phyloP scores from a whole-genome alignment of 1,139 yeast species.

The Blastobotrys buckinghamii region DNA sequence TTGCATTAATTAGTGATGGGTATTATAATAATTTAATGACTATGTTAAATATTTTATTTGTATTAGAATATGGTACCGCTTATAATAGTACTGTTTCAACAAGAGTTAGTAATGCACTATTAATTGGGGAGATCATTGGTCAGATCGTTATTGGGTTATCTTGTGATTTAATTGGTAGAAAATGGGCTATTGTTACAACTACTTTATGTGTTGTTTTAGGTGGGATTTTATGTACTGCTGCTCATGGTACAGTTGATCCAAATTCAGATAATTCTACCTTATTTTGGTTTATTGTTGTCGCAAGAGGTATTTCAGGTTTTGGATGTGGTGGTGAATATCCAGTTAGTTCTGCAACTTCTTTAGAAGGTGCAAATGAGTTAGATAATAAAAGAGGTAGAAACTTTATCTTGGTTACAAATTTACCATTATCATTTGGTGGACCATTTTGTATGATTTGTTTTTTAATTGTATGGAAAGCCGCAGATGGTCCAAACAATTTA shows the following conservation, averaged over 20 bases:
- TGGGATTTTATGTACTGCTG: constrained; percentile 50
- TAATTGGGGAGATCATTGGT: constrained; percentile 56
- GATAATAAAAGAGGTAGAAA: constrained; percentile 59
- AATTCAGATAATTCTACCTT: constrained; percentile 34
- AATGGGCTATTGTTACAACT: constrained; percentile 51
- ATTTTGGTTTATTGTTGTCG: constrained; percentile 71
- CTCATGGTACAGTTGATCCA: constrained; percentile 43
- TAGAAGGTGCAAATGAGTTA: constrained; percentile 68
- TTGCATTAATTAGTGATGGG: constrained; percentile 58
- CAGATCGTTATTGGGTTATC: constrained; percentile 50
- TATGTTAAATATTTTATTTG: constrained; percentile 48
- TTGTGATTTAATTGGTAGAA: constrained; percentile 54
- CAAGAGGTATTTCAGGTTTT: constrained; percentile 61
- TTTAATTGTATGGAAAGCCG: constrained; percentile 58
- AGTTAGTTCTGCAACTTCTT: constrained; percentile 61
- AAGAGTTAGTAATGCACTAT: constrained; percentile 51
- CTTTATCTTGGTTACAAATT: constrained; percentile 60
- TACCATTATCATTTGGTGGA: constrained; percentile 70
- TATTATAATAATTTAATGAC: constrained; percentile 59
- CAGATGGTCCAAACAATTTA: constrained; percentile 40
- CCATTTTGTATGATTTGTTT: constrained; percentile 68
- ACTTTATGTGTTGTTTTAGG: constrained; percentile 51
- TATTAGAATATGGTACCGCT: constrained; percentile 40
- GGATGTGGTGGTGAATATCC: constrained; percentile 80
- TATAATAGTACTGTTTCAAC: constrained; percentile 46